phyloP scores from a whole-genome alignment of 2,329 filamentous ascomycete genomes.

The Microascus cirrosus region DNA sequence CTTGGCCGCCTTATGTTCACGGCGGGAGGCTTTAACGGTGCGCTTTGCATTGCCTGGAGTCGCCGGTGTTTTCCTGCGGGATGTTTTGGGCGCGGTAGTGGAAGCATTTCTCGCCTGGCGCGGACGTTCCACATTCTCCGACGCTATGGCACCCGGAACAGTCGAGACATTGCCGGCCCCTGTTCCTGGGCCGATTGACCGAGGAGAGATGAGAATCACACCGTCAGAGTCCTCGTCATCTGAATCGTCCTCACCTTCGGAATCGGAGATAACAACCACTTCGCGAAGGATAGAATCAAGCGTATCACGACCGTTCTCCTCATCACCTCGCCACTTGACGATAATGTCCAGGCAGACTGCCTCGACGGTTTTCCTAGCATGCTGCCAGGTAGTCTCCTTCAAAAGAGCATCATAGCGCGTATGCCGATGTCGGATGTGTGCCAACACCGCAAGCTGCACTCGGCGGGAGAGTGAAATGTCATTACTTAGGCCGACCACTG shows the following conservation, averaged over 20 bases:
- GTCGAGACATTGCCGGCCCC: neutral
- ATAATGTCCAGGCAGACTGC: slow-evolving; percentile 50
- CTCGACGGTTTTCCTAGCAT: slow-evolving; percentile 51
- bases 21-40: neutral
- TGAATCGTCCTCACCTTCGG: slow-evolving; percentile 33
- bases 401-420: slow-evolving; percentile 54
- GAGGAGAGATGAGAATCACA: neutral
- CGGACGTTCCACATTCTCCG: neutral
- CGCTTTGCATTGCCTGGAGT: slow-evolving; percentile 2
- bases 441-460: slow-evolving; percentile 53
- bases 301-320: slow-evolving; percentile 57
- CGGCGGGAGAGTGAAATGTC: slow-evolving; percentile 47
- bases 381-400: slow-evolving; percentile 44
- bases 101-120: neutral
- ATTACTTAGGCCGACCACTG: slow-evolving; percentile 44
- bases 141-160: neutral
- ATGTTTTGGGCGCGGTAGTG: neutral
- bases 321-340: slow-evolving; percentile 62
- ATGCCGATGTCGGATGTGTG: slow-evolving; percentile 56
- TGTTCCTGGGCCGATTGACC: neutral
- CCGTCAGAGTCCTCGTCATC: slow-evolving; percentile 4
- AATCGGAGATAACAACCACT: slow-evolving; percentile 55
- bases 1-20: slow-evolving; percentile 2
- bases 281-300: slow-evolving; percentile 56
- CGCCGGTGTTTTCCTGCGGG: neutral